A percentile compares a stretch with the other conserved stretches of the same genome.
Evolutionary conservation across 192 early-diverging fungal genomes (phyloP).

Genomic region (Umbelopsis vinacea): DNA sequence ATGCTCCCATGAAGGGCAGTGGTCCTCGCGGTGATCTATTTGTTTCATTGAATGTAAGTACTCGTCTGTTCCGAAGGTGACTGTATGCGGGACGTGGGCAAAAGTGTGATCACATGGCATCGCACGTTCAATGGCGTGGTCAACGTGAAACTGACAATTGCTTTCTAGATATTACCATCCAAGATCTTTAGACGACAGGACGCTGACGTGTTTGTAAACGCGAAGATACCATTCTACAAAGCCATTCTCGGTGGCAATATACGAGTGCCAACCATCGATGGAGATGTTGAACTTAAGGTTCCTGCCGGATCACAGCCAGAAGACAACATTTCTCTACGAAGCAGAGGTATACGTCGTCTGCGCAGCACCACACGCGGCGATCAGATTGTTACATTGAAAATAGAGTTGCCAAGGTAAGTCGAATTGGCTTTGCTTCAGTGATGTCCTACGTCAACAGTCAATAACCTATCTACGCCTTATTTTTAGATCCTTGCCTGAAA

Average conservation of each 20-base stretch:
- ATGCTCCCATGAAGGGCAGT: slow-evolving; percentile 73
- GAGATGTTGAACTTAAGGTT: slow-evolving; percentile 91
- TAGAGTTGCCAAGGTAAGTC: slow-evolving; percentile 72
- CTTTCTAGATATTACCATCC: slow-evolving; percentile 49
- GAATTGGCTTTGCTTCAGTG: not conserved
- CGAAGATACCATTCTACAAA: slow-evolving; percentile 79
- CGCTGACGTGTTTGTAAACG: slow-evolving; percentile 74
- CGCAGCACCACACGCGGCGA: slow-evolving; percentile 73
- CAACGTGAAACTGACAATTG: not conserved
- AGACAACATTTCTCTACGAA: slow-evolving; percentile 79
- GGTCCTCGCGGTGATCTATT: slow-evolving; percentile 85
- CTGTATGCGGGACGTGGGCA: too few relatives aligned
- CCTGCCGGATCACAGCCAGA: slow-evolving; percentile 87
- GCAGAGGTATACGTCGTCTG: slow-evolving; percentile 74
- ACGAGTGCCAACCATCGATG: slow-evolving; percentile 91
- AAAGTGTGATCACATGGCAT: too few relatives aligned
- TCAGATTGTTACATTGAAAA: slow-evolving; percentile 87
- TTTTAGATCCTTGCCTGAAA: slow-evolving; percentile 38
- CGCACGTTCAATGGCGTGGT: too few relatives aligned
- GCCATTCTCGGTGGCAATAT: slow-evolving; percentile 90
- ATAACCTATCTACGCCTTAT: not conserved
- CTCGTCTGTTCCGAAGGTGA: too few relatives aligned
- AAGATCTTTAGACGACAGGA: slow-evolving; percentile 86
- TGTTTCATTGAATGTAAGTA: slow-evolving; percentile 74
- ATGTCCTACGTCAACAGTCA: not conserved